These are phyloP conservation scores for Rhodomyrtus psidioides DNA, from an alignment of 441 rosid genomes.

Conservation along the genomic window DNA sequence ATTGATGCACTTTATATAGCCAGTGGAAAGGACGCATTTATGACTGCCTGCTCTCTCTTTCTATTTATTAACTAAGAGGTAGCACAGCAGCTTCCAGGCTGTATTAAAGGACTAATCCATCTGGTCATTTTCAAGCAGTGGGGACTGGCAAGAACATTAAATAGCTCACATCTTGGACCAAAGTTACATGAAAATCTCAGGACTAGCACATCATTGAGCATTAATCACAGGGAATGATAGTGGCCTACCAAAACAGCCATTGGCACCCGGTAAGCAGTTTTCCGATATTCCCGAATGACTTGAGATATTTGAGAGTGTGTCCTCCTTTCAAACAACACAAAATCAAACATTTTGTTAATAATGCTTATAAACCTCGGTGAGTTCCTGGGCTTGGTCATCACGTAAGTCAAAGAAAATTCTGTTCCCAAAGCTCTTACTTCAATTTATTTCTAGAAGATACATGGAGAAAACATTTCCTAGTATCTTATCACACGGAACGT, in stretches of 20 bases:
- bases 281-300: slow-evolving; percentile 73
- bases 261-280: slow-evolving; percentile 91
- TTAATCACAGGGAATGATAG: not conserved
- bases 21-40: not conserved
- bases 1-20: not conserved
- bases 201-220: not conserved
- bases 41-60: not conserved
- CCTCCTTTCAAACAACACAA: slow-evolving; percentile 44
- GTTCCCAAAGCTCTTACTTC: not conserved
- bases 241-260: slow-evolving; percentile 88
- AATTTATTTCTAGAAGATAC: not conserved
- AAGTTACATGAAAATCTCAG: not conserved
- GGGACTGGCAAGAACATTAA: not conserved
- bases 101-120: not conserved
- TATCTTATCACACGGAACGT: not conserved
- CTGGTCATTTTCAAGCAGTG: not conserved
- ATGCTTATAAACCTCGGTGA: not conserved
- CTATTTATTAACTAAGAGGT: not conserved
- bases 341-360: not conserved
- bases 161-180: not conserved
- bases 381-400: not conserved
- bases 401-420: not conserved
- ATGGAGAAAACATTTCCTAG: not conserved
- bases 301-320: slow-evolving; percentile 94
- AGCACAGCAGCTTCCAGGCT: not conserved